Percentiles rank a stretch among this genome's conserved stretches.
These are phyloP conservation scores for Beauveria varroae DNA, from an alignment of 2,329 filamentous ascomycete genomes.

Conservation along the genomic window DNA sequence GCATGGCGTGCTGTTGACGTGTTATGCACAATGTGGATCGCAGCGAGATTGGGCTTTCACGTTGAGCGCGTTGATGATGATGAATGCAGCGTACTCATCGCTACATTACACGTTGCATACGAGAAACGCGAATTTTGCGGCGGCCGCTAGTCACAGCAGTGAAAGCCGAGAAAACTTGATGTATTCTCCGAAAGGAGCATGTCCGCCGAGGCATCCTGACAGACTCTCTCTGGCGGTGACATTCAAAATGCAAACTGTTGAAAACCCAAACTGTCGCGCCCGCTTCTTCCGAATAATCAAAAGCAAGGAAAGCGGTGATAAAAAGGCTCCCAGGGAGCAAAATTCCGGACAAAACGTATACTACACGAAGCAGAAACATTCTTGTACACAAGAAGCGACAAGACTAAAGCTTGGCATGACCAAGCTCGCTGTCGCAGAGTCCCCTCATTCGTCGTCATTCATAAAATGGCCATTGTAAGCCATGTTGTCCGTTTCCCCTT, in stretches of 20 bases:
- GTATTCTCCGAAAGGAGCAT: not conserved
- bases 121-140: not conserved
- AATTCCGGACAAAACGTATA: not conserved
- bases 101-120: not conserved
- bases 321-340: not conserved
- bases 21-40: no score
- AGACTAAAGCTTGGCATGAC: not conserved
- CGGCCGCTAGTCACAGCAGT: not conserved
- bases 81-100: not conserved
- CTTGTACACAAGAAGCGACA: slow-evolving; percentile 1
- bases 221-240: not conserved
- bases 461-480: not conserved
- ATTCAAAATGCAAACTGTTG: not conserved
- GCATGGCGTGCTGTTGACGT: not conserved
- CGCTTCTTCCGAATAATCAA: not conserved
- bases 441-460: not conserved
- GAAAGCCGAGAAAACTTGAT: not conserved
- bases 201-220: not conserved
- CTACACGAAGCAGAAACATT: not conserved
- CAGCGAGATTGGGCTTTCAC: no score
- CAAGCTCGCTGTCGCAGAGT: not conserved
- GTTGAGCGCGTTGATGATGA: no score
- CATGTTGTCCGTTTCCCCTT: not conserved
- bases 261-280: not conserved
- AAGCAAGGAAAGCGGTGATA: no score